A percentile compares a stretch with the other conserved stretches of the same genome.
Conservation (phyloP, 306 rosid genomes). For the Citrullus amarus region DNA sequence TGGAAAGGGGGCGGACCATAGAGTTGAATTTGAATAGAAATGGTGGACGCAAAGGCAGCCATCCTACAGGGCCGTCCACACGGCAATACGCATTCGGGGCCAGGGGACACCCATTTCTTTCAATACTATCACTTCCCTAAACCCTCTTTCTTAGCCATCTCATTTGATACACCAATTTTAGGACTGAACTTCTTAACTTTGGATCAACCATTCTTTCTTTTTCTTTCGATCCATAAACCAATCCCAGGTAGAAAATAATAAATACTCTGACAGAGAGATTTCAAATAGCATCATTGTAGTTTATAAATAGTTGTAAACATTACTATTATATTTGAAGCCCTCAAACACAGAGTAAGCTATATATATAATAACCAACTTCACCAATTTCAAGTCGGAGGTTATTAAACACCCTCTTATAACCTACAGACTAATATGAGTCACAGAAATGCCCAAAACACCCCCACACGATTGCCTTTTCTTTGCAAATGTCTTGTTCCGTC, state of each 20-base stretch:
- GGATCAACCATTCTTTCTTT: neutral
- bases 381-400: too few relatives aligned
- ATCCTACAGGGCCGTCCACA: neutral
- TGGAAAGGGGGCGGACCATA: neutral
- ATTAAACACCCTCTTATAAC: too few relatives aligned
- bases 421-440: too few relatives aligned
- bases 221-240: neutral
- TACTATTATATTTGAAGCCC: too few relatives aligned
- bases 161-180: neutral
- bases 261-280: too few relatives aligned
- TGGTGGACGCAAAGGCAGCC: neutral
- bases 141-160: slow-evolving; percentile 3
- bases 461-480: neutral
- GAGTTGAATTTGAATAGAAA: neutral
- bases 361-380: too few relatives aligned
- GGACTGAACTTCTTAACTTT: neutral
- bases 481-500: neutral
- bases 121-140: neutral
- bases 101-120: neutral
- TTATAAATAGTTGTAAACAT: too few relatives aligned
- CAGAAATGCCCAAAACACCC: too few relatives aligned
- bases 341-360: too few relatives aligned
- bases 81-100: neutral
- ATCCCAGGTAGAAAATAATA: neutral
- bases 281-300: too few relatives aligned